Percentiles rank a stretch among this genome's conserved stretches.
Conservation (phyloP, 2,329 filamentous ascomycete genomes). For the Curvularia verruculosa region DNA sequence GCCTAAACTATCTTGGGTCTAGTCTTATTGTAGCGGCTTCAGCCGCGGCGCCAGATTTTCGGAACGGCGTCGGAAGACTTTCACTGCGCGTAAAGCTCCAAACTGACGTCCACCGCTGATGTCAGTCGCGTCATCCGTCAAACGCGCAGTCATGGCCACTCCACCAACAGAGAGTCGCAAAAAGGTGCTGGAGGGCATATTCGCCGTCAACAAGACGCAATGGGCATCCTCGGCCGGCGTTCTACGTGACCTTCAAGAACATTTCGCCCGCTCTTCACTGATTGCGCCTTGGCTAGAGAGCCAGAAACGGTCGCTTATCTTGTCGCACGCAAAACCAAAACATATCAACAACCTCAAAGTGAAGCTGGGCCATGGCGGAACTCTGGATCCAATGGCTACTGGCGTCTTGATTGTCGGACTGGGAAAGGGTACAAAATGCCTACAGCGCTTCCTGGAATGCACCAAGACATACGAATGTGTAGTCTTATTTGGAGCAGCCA, state of each 20-base stretch:
- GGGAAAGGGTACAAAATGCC: slow-evolving; percentile 83
- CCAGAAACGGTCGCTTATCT: slow-evolving; percentile 65
- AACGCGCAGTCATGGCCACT: slow-evolving; percentile 33
- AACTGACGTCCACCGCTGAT: slow-evolving; percentile 22
- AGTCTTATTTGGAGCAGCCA: slow-evolving; percentile 87
- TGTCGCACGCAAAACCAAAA: slow-evolving; percentile 60
- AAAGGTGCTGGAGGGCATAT: slow-evolving; percentile 65
- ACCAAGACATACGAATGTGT: slow-evolving; percentile 93
- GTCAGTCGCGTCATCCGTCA: slow-evolving; percentile 24
- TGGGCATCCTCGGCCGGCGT: slow-evolving; percentile 88
- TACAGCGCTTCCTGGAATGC: slow-evolving; percentile 80
- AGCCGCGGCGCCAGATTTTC: background rate
- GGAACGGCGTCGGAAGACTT: background rate
- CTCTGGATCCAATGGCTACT: slow-evolving; percentile 90
- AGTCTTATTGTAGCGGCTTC: background rate
- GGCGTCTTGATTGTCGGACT: slow-evolving; percentile 90
- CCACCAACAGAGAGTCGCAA: slow-evolving; percentile 41
- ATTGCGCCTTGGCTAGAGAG: slow-evolving; percentile 79
- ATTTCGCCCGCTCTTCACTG: slow-evolving; percentile 79
- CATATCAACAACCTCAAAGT: slow-evolving; percentile 64
- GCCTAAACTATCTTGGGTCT: background rate
- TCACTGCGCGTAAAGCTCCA: slow-evolving; percentile 5
- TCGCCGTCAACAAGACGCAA: slow-evolving; percentile 90
- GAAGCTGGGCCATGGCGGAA: slow-evolving; percentile 96
- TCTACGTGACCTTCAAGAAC: slow-evolving; percentile 81